Conservation (phyloP, 495 filamentous ascomycete genomes). For the Pyrenopolyporus hunteri region DNA sequence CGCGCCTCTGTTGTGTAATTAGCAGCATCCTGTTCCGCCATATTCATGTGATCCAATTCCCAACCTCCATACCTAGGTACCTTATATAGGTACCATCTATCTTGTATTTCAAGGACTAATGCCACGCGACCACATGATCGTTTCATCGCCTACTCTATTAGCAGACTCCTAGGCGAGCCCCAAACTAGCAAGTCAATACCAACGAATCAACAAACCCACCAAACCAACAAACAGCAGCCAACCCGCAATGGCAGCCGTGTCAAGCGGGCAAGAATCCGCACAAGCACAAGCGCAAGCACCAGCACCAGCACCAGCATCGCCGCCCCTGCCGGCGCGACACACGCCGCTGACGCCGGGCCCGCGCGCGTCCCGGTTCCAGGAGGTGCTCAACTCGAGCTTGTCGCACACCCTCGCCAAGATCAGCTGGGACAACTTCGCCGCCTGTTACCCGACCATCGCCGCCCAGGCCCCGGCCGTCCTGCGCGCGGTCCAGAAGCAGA, state of each 20-base stretch:
- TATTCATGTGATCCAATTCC: slow-evolving; percentile 1
- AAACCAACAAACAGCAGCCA: neutral
- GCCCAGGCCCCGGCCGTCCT: slow-evolving; percentile 69
- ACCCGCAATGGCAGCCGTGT: slow-evolving; percentile 14
- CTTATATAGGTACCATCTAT: neutral
- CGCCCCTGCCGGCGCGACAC: slow-evolving; percentile 64
- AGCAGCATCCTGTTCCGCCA: neutral
- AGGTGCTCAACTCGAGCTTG: slow-evolving; percentile 72
- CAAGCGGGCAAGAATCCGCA: slow-evolving; percentile 16
- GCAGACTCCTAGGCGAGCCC: too few species aligned
- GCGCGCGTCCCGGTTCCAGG: slow-evolving; percentile 73
- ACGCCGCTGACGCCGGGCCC: slow-evolving; percentile 70
- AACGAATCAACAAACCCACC: neutral
- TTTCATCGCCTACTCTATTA: too few species aligned
- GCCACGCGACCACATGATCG: too few species aligned
- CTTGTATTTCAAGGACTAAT: too few species aligned
- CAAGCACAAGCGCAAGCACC: slow-evolving; percentile 14
- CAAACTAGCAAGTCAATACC: neutral
- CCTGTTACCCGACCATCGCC: slow-evolving; percentile 88
- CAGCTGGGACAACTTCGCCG: slow-evolving; percentile 76
- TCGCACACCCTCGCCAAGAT: slow-evolving; percentile 73
- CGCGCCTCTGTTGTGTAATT: slow-evolving; percentile 19
- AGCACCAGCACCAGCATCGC: slow-evolving; percentile 22
- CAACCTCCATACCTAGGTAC: neutral
- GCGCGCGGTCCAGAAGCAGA: slow-evolving; percentile 69